These are phyloP conservation scores for Cudoniella acicularis DNA, from an alignment of 495 filamentous ascomycete species.

Conservation along the genomic window DNA sequence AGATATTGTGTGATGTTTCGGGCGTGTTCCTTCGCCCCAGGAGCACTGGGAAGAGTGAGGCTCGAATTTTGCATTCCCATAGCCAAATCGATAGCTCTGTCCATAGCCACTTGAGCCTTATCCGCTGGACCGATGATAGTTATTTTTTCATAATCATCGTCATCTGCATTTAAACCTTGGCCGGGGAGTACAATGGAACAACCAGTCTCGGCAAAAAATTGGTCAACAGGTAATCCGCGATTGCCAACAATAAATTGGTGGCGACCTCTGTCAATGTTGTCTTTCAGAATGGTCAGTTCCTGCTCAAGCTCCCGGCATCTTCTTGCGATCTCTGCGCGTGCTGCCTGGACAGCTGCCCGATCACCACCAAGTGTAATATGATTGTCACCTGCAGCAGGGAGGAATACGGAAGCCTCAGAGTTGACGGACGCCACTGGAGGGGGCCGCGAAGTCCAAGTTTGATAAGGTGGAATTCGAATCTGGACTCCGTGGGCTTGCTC, in stretches of 20 bases:
- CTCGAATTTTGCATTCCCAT: conserved; percentile 73
- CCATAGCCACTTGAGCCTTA: conserved; percentile 65
- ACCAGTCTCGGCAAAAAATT: conserved; percentile 86
- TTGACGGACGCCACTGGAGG: conserved; percentile 61
- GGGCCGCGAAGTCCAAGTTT: conserved; percentile 66
- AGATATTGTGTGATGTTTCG: conserved; percentile 82
- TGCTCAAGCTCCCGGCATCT: conserved; percentile 67
- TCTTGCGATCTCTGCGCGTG: conserved; percentile 73
- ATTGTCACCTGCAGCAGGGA: conserved; percentile 56
- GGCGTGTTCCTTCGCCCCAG: conserved; percentile 59
- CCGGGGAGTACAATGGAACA: conserved; percentile 82
- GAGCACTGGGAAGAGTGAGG: conserved; percentile 74
- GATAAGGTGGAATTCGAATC: conserved; percentile 75
- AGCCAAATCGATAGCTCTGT: conserved; percentile 78
- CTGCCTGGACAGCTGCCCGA: conserved; percentile 74
- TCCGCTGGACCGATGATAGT: conserved; percentile 79
- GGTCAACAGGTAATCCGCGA: conserved; percentile 67
- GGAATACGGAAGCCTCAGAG: conserved; percentile 63
- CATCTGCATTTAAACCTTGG: conserved; percentile 5
- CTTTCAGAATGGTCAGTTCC: conserved; percentile 64
- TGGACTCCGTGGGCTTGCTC: conserved; percentile 65
- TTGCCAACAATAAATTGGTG: conserved; percentile 92
- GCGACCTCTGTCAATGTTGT: conserved; percentile 70
- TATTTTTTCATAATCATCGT: conserved; percentile 71
- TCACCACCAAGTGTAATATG: conserved; percentile 86